These are phyloP conservation scores for Huntiella moniliformis DNA, from an alignment of 2,329 filamentous ascomycete species.

Conservation along the genomic window DNA sequence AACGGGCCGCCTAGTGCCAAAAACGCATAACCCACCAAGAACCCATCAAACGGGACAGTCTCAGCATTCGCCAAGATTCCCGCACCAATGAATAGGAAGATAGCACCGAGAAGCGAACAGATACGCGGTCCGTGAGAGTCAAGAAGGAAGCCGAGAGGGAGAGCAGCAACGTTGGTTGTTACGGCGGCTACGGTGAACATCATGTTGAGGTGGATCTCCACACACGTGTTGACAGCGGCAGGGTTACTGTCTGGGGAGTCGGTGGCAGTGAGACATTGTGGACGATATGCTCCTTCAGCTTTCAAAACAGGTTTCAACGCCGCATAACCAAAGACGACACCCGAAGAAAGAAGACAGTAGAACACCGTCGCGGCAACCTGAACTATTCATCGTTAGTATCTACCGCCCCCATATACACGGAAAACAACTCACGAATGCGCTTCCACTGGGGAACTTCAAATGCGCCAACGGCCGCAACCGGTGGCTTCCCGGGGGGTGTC, in stretches of 20 bases:
- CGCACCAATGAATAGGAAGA: slow-evolving; percentile 51
- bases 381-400: slow-evolving; percentile 14
- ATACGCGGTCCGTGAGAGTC: slow-evolving; percentile 66
- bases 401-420: background rate
- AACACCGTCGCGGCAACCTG: slow-evolving; percentile 22
- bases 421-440: slow-evolving; percentile 26
- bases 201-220: slow-evolving; percentile 53
- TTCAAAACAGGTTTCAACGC: slow-evolving; percentile 69
- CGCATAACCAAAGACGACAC: slow-evolving; percentile 68
- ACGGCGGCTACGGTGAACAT: slow-evolving; percentile 89
- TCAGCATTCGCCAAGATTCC: slow-evolving; percentile 51
- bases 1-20: slow-evolving; percentile 65
- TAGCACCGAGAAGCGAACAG: slow-evolving; percentile 51
- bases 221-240: slow-evolving; percentile 23
- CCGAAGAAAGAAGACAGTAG: slow-evolving; percentile 29
- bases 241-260: slow-evolving; percentile 13
- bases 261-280: slow-evolving; percentile 30
- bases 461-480: slow-evolving; percentile 28
- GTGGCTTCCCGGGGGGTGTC: slow-evolving; percentile 23
- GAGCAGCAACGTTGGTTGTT: slow-evolving; percentile 67
- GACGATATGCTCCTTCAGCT: slow-evolving; percentile 48
- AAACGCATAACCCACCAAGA: slow-evolving; percentile 55
- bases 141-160: slow-evolving; percentile 70
- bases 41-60: slow-evolving; percentile 51
- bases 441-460: slow-evolving; percentile 38